Percentiles rank a stretch among this genome's conserved stretches.
Evolutionary conservation across 139 green algal species (phyloP).

Genomic region (Chlamydomonas incerta): DNA sequence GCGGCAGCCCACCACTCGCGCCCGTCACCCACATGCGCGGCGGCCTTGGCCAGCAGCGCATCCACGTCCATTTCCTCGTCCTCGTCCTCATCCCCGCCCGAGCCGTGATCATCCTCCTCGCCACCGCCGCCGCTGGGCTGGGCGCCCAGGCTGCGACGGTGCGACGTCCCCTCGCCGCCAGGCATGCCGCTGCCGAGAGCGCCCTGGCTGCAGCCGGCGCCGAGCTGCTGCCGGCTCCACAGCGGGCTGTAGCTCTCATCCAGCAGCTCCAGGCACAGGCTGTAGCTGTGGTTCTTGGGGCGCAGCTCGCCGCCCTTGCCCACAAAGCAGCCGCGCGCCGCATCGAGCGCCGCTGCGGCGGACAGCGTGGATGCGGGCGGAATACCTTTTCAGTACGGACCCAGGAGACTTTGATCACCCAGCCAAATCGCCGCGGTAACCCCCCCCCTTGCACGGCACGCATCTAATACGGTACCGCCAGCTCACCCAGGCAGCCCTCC

Average conservation of each 20-base stretch:
- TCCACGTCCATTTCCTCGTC: slow-evolving; percentile 12
- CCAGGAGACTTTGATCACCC: no score
- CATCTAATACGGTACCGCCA: no score
- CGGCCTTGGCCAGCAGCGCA: slow-evolving; percentile 5
- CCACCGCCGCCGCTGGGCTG: neutral
- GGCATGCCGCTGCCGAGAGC: neutral
- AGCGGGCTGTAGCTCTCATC: slow-evolving; percentile 44
- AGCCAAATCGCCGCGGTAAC: no score
- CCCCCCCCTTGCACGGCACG: no score
- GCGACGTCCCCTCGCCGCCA: neutral
- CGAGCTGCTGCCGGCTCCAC: slow-evolving; percentile 43
- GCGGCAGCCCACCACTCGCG: no score
- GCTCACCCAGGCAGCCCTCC: slow-evolving; percentile 35
- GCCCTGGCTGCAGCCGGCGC: slow-evolving; percentile 15
- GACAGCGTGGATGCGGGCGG: neutral
- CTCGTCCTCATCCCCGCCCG: slow-evolving; percentile 7
- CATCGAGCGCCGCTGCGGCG: slow-evolving; percentile 35
- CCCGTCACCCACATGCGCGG: slow-evolving; percentile 1
- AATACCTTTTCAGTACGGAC: no score
- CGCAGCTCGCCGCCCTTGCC: slow-evolving; percentile 42
- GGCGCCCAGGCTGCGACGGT: neutral
- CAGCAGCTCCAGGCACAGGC: slow-evolving; percentile 54
- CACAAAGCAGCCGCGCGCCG: slow-evolving; percentile 19
- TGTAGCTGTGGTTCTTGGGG: slow-evolving; percentile 45
- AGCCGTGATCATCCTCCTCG: neutral